Evolutionary conservation across 495 filamentous ascomycete species (phyloP), one percentile per base, ranked within the genome.

Genomic region (Hyaloscypha variabilis): DNA sequence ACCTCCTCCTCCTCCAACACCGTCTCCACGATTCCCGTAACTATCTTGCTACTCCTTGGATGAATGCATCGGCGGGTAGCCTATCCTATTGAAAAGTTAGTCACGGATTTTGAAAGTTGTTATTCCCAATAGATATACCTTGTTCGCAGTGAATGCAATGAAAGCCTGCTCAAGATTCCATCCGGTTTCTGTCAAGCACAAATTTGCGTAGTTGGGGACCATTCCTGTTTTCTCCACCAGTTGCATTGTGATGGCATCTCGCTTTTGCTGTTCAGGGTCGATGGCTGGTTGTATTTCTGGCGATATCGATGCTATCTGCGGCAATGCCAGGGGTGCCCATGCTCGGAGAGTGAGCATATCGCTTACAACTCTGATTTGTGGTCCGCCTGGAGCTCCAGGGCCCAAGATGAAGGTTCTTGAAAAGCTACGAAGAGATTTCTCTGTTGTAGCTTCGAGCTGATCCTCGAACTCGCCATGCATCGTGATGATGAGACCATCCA

Each of bases 401-500:
- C 92, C 92, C 23, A 98, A 80, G 51, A 94, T 79, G 69, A 98
- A 93, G 0, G 87, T 91, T 25, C 94, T 87, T 66, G 94, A 90
- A 77, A 97, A 98, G 68, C 89, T 91, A 66, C 94, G 88, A 29
- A 84, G 82, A 25, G 75, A 73, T 23, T 71, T 79, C 62, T 86
- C 83, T 36, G 83, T 76, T 6, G 70, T 76, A 8, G 79, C 71
- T n/a, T 75, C 66, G 69, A 88, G 83, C 8, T 86, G 75, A 68
- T 98, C 94, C 51, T 95, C 87, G 63, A 91, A 96, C 69, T 94
- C 89, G 61, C 93, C 91, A 67, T 94, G 88, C 34, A 95, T 82
- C 52, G 84, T 90, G 71, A 96, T 86, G 24, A 93, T 82, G 64
- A 97, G 82, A 29, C 94, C 94, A 56, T 87, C 88, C 23, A 93